A percentile compares a stretch with the other conserved stretches of the same genome.
These are phyloP conservation scores for Fusarium sambucinum DNA, from an alignment of 2,329 filamentous ascomycete species.

Conservation along the genomic window DNA sequence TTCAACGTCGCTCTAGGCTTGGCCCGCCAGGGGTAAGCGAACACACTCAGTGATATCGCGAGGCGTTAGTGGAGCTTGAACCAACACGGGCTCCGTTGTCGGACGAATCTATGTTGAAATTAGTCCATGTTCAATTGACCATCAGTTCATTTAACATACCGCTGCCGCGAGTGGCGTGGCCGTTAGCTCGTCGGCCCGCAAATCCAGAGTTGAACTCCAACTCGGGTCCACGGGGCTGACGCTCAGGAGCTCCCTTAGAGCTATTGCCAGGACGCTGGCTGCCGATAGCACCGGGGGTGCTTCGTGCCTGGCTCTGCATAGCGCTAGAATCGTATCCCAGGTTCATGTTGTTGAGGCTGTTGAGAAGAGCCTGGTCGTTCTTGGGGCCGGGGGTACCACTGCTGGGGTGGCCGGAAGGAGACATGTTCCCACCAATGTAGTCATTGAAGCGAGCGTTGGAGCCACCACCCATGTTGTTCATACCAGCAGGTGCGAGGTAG, in stretches of 20 bases:
- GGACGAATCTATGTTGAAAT: conserved; percentile 55
- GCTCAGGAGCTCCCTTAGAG: conserved; percentile 64
- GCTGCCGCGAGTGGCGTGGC: conserved; percentile 72
- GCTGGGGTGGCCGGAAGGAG: conserved; percentile 51
- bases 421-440: conserved; percentile 57
- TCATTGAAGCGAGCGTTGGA: conserved; percentile 60
- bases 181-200: conserved; percentile 67
- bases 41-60: conserved; percentile 54
- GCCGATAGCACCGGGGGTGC: conserved; percentile 71
- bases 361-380: conserved; percentile 58
- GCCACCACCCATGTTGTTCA: conserved; percentile 66
- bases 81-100: conserved; percentile 57
- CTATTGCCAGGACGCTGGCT: conserved; percentile 68
- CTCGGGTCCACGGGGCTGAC: conserved; percentile 73
- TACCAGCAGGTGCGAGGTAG: conserved; percentile 66
- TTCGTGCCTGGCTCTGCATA: conserved; percentile 55
- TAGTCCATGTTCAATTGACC: conserved; percentile 17
- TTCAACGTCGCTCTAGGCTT: conserved; percentile 19
- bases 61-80: conserved; percentile 51
- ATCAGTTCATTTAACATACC: conserved; percentile 57
- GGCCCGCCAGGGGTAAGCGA: conserved; percentile 9
- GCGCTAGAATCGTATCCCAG: conserved; percentile 64
- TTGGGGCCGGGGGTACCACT: conserved; percentile 56
- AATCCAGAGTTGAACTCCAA: conserved; percentile 70
- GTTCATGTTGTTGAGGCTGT: conserved; percentile 63